Evolutionary conservation across 306 rosid genomes (phyloP), one percentile per base, ranked within the genome.

Genomic region (Begonia peltatifolia): DNA sequence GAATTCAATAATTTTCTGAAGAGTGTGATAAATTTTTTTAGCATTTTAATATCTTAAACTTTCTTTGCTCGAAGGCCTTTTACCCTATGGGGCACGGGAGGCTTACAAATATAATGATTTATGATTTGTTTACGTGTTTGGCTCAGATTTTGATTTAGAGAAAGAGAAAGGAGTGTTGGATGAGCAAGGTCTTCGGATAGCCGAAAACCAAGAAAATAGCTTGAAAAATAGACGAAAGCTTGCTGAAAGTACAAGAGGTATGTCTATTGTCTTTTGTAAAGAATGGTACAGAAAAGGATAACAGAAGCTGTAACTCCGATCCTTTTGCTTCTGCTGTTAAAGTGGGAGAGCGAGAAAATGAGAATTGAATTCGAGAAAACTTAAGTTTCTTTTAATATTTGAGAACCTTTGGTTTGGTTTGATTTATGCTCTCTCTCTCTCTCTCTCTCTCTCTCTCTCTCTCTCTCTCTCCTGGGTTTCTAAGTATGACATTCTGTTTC

Each of bases 171-270:
- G 79, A 9, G 57, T 78, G 25, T 55, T 90, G 82, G 99, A 90
- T 73, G 96, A 86, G 54, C 99, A 90, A 69, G 96, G 99, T 67
- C 87, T 86, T 61, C 79, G 83, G 51, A 86, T 90, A 63, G 92
- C 94, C 4, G 95, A 86, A 62, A 90, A 90, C 67, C 99, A 90
- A 74, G 99, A 90, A 51, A 90, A 86, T 65, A 90, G 99, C 82
- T 95, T 80, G 82, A 90, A 86, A 68, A 90, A 90, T 62, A 68
- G 96, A 41, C 88, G 96, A 64, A 90, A 90, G 84, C 99, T 90
- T 62, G 94, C 95, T 2, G 99, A 90, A 72, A 90, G 80, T 76
- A 81, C 94, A 56, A 71, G 93, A 90, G 94, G 99, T 86, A 59
- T 52, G 20, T 20, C 42, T 11, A 52, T 58, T 44, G 25, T 43